Evolutionary conservation across 495 filamentous ascomycete species (phyloP).

Genomic region (Hamigera avellanea): DNA sequence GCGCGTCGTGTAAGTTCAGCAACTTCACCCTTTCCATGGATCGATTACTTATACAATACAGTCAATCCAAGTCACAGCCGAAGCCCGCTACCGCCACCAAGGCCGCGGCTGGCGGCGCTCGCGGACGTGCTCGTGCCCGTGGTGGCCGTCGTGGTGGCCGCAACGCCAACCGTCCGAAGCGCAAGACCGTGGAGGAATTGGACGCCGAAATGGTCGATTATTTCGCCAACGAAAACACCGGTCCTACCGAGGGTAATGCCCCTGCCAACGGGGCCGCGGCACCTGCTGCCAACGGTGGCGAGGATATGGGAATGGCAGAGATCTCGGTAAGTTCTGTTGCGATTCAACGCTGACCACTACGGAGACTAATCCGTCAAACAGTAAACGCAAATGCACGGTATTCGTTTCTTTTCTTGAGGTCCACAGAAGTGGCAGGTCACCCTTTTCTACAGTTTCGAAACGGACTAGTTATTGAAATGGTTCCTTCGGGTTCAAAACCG

Average conservation of each 20-base stretch:
- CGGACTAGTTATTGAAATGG: too few relatives aligned
- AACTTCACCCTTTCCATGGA: background rate
- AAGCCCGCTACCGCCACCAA: constrained; percentile 74
- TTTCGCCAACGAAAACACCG: constrained; percentile 40
- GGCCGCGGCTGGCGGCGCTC: constrained; percentile 26
- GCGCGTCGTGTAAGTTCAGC: constrained; percentile 57
- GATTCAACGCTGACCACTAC: too few relatives aligned
- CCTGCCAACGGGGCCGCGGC: constrained; percentile 30
- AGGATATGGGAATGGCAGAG: constrained; percentile 42
- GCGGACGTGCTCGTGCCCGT: constrained; percentile 36
- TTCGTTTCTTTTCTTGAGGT: too few relatives aligned
- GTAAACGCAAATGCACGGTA: too few relatives aligned
- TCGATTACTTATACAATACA: constrained; percentile 15
- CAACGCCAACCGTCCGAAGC: constrained; percentile 55
- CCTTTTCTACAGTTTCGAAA: too few relatives aligned
- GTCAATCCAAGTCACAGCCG: constrained; percentile 61
- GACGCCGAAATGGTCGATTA: constrained; percentile 94
- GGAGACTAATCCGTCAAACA: too few relatives aligned
- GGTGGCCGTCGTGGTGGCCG: constrained; percentile 36
- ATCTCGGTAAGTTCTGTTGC: constrained; percentile 27
- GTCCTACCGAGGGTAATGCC: constrained; percentile 26
- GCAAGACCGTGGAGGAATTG: constrained; percentile 81
- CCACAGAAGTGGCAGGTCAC: too few relatives aligned
- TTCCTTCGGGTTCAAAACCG: too few relatives aligned
- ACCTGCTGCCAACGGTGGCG: constrained; percentile 22